Base-by-base conservation (phyloP, 768 basidiomycete genomes). In the Pilatotrama ljubarskyi region DNA sequence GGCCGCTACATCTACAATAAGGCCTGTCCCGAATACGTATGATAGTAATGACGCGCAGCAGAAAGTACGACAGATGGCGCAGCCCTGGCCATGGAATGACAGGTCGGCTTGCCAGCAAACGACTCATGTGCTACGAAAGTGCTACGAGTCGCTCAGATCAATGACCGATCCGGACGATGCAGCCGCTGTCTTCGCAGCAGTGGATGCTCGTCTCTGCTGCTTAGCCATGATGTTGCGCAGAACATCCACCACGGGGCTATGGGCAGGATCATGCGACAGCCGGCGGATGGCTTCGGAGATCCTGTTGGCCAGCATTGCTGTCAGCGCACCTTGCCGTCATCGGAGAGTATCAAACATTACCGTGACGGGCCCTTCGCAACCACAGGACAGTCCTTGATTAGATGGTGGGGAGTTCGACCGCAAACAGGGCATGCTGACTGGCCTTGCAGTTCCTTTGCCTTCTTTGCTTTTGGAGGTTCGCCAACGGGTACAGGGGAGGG, bases 361-460 rank as follows among this genome's bases (percentile, higher is more conserved):
- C 82, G 86, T 55, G 75, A 72, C 0, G 82, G 74, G 1, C 87
- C 89, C 52, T 76, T 75, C 6, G 59, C 61, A 2, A 87, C 78
- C 22, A 82, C 66, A 15, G 86, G 82, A 66, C 90, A 92, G 25
- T 80, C 76, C 67, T 82, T 78, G 10, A 82, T 62, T 20, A 76
- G 59, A 69, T 87, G 86, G 40, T 72, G 69, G 40, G 79, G 73
- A 3, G 72, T 61, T 26, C 62, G 64, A 42, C 70, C 72, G 59
- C 89, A 90, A 40, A 88, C 73, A 3, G 72, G 67, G 61, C 88
- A 90, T 6, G 73, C 37, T 4, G 51, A 63, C 3, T 70, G 51
- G 7, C n/a, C 58, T 47, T 60, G 8, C n/a, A 20, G 37, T 14
- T 63, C 54, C 58, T 76, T 78, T 8, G 73, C 64, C 66, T 79